Evolutionary conservation across 2,329 filamentous ascomycete genomes (phyloP).

Genomic region (Thelonectria discophora): DNA sequence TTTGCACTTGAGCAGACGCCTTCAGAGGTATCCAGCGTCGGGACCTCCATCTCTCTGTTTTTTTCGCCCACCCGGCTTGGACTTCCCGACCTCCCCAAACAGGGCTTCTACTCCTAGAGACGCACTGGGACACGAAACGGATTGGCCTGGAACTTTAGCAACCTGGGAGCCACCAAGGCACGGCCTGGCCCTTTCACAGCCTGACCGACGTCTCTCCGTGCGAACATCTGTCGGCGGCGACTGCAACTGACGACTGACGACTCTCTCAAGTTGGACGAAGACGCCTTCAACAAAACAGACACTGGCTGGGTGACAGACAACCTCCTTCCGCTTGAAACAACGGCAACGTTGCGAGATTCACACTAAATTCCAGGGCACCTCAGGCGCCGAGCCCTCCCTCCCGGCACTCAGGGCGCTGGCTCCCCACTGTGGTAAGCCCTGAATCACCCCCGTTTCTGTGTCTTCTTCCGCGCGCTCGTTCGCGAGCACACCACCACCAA

Average conservation of each 20-base stretch:
- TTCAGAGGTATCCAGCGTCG: background rate
- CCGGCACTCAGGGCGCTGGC: constrained; percentile 11
- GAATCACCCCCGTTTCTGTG: constrained; percentile 13
- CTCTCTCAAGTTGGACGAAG: too few species aligned
- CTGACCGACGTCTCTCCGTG: constrained; percentile 7
- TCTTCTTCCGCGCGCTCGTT: constrained; percentile 2
- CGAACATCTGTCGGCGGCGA: too few species aligned
- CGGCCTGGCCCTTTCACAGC: constrained; percentile 13
- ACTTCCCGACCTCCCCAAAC: constrained; percentile 12
- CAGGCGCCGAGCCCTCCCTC: background rate
- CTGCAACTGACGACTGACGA: too few species aligned
- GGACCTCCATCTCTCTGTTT: constrained; percentile 11
- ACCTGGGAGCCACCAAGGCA: background rate
- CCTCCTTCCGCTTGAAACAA: too few species aligned
- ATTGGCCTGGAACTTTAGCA: constrained; percentile 3
- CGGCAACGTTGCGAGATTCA: background rate
- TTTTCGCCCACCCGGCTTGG: constrained; percentile 1
- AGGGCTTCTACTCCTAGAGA: constrained; percentile 9
- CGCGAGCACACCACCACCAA: constrained; percentile 26
- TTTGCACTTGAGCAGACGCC: background rate
- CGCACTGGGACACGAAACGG: constrained; percentile 1
- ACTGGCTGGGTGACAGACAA: background rate
- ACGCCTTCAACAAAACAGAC: too few species aligned
- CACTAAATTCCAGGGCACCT: constrained; percentile 18
- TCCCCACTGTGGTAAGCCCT: constrained; percentile 18